These are phyloP conservation scores for Boletus subluridellus DNA, from an alignment of 1,284 basidiomycete genomes.

Conservation along the genomic window DNA sequence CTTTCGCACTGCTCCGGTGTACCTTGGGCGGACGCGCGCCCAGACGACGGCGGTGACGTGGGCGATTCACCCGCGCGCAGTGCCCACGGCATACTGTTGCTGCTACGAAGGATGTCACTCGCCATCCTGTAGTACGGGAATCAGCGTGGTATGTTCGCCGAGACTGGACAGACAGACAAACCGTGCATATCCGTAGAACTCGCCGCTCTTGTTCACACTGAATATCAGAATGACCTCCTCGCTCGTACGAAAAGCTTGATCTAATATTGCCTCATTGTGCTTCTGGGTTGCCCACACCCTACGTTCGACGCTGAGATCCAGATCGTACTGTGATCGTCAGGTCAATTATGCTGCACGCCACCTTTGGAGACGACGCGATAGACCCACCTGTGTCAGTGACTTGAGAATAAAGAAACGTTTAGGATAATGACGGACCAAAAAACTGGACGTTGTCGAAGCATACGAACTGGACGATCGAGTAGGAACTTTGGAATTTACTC, in stretches of 20 bases:
- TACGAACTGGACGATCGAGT: constrained; percentile 61
- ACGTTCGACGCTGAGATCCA: constrained; percentile 79
- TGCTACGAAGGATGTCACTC: constrained; percentile 52
- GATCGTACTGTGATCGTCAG: constrained; percentile 57
- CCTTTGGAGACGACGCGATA: neutral
- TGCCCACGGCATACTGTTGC: constrained; percentile 59
- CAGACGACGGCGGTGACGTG: constrained; percentile 31
- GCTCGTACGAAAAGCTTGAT: constrained; percentile 88
- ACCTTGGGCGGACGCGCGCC: constrained; percentile 16
- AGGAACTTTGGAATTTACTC: neutral
- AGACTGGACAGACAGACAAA: constrained; percentile 38
- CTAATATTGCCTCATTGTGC: constrained; percentile 87
- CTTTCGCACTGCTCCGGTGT: constrained; percentile 16
- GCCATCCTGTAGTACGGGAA: constrained; percentile 50
- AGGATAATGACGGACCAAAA: constrained; percentile 75
- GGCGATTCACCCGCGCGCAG: constrained; percentile 42
- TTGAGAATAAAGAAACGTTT: constrained; percentile 92
- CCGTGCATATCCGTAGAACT: constrained; percentile 85
- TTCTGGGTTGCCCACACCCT: constrained; percentile 90
- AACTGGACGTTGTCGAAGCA: constrained; percentile 69
- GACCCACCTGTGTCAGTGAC: constrained; percentile 67
- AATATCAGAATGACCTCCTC: constrained; percentile 86
- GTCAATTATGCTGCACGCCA: constrained; percentile 2
- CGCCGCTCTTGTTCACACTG: constrained; percentile 87
- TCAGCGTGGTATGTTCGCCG: constrained; percentile 7